Evolutionary conservation across 495 filamentous ascomycete genomes (phyloP).

Genomic region (Jackrogersella minutella): DNA sequence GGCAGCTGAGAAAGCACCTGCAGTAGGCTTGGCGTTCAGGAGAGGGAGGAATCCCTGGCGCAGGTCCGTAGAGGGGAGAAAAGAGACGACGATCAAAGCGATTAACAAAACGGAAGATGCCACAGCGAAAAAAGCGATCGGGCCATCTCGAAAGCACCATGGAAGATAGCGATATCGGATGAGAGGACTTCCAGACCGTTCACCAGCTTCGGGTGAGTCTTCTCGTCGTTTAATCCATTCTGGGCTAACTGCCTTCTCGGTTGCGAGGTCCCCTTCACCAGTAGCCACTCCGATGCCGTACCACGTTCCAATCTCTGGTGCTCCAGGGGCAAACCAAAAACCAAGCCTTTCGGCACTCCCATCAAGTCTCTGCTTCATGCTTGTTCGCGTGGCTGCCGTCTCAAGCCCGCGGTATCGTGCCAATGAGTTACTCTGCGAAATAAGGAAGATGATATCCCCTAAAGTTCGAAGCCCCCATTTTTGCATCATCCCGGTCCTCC

Average conservation of each 20-base stretch:
- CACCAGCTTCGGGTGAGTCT: conserved; percentile 22
- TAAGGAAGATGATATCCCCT: conserved; percentile 76
- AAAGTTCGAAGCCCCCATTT: conserved; percentile 81
- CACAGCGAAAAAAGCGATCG: conserved; percentile 69
- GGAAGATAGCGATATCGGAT: conserved; percentile 74
- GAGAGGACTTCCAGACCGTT: conserved; percentile 9
- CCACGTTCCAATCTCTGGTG: conserved; percentile 48
- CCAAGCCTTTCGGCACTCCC: conserved; percentile 72
- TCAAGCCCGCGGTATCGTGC: conserved; percentile 66
- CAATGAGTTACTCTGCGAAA: conserved; percentile 80
- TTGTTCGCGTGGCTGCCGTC: conserved; percentile 62
- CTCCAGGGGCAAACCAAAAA: conserved; percentile 71
- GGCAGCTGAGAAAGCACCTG: conserved; percentile 77
- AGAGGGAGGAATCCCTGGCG: conserved; percentile 73
- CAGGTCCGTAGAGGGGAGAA: conserved; percentile 70
- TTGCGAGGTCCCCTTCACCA: conserved; percentile 42
- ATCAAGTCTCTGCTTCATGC: conserved; percentile 57
- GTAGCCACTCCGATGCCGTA: conserved; percentile 51
- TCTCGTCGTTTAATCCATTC: conserved; percentile 38
- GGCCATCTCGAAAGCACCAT: conserved; percentile 74
- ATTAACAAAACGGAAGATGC: conserved; percentile 70
- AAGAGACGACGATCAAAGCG: conserved; percentile 79
- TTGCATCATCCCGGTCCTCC: conserved; percentile 71
- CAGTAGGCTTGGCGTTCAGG: conserved; percentile 66
- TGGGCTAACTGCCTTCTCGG: conserved; percentile 37